These are phyloP conservation scores for Aspergillus ruber DNA, from an alignment of 2,329 filamentous ascomycete genomes.

Conservation along the genomic window DNA sequence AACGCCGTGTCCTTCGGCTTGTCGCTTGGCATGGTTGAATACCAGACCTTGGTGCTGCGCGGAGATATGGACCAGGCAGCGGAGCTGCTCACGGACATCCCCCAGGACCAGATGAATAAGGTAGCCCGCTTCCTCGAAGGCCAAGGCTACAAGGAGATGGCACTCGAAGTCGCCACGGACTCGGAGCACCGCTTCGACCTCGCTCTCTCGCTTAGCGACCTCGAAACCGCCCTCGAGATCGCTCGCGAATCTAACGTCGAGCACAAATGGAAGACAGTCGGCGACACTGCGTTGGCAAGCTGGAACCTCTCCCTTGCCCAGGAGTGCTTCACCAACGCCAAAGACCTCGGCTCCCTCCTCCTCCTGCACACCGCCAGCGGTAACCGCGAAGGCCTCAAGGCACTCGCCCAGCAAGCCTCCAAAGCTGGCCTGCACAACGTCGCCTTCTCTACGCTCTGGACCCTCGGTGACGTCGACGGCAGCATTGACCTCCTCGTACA, in stretches of 20 bases:
- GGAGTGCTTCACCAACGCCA: constrained; percentile 86
- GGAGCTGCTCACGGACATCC: constrained; percentile 76
- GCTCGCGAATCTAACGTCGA: constrained; percentile 79
- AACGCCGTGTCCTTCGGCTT: constrained; percentile 83
- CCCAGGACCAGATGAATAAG: constrained; percentile 93
- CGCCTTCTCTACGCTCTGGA: constrained; percentile 85
- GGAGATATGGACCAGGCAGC: constrained; percentile 88
- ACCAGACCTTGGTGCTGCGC: constrained; percentile 90
- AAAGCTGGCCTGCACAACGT: constrained; percentile 80
- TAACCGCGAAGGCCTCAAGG: constrained; percentile 65
- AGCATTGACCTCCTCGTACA: constrained; percentile 73
- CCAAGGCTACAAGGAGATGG: constrained; percentile 93
- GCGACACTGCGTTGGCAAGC: constrained; percentile 75
- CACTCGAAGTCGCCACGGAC: constrained; percentile 89
- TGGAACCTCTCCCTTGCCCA: constrained; percentile 88
- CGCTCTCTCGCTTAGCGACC: constrained; percentile 71
- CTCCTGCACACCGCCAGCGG: constrained; percentile 82
- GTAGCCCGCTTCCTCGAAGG: constrained; percentile 96
- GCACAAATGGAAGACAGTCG: constrained; percentile 97
- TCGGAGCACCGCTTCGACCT: constrained; percentile 95
- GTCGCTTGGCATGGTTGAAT: constrained; percentile 88
- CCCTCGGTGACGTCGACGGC: constrained; percentile 71
- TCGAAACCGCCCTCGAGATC: constrained; percentile 78
- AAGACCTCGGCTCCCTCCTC: constrained; percentile 81
- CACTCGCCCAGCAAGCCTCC: constrained; percentile 68